These are phyloP conservation scores for Rhododendron simsii DNA, from an alignment of 148 eudicot species.

Conservation along the genomic window DNA sequence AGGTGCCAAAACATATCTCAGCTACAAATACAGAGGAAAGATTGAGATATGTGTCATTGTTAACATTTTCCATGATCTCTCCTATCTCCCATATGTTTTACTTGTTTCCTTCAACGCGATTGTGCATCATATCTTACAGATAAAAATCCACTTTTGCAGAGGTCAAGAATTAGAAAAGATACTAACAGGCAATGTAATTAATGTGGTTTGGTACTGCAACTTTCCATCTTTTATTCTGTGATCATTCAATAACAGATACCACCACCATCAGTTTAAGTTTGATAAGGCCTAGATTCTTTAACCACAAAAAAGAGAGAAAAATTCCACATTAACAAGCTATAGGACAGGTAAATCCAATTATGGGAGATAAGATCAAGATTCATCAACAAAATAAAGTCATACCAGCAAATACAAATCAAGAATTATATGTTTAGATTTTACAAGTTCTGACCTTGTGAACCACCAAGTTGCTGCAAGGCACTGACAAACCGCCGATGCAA, in stretches of 20 bases:
- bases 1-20: not conserved
- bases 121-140: not conserved
- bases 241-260: not conserved
- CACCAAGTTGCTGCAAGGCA: conserved; percentile 80
- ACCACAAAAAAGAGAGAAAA: not conserved
- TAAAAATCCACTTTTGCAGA: not conserved
- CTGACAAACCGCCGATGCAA: conserved; percentile 67
- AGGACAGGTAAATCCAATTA: not conserved
- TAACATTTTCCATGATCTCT: not conserved
- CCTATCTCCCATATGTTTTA: not conserved
- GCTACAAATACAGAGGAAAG: not conserved
- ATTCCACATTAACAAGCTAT: not conserved
- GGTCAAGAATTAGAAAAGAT: not conserved
- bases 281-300: not conserved
- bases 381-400: not conserved
- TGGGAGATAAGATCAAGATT: not conserved
- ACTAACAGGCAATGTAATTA: not conserved
- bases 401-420: not conserved
- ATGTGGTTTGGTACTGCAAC: not conserved
- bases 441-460: conserved; percentile 64
- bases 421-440: not conserved
- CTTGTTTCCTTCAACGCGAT: not conserved
- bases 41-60: not conserved
- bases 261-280: not conserved
- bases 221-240: not conserved